A percentile compares a stretch with the other conserved stretches of the same genome.
Conservation (phyloP, 495 filamentous ascomycete species). For the Lasiosphaeriaceae sp. region DNA sequence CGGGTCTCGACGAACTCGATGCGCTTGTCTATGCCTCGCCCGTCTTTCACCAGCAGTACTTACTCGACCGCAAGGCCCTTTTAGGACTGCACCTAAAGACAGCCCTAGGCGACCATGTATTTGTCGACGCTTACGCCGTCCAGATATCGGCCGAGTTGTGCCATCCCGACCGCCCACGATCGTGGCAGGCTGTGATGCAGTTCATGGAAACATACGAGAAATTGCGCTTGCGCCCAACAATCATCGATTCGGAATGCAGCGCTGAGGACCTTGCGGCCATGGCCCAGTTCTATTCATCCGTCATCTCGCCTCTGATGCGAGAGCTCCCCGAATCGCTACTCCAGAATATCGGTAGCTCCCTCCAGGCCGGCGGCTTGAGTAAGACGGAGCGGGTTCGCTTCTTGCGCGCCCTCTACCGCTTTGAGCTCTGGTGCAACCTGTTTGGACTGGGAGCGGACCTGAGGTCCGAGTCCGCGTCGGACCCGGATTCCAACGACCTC, state of each 20-base stretch:
- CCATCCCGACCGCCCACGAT: background rate
- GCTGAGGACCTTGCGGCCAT: conserved; percentile 11
- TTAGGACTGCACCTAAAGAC: conserved; percentile 7
- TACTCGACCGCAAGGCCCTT: conserved; percentile 12
- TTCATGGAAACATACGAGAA: conserved; percentile 12
- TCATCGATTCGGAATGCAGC: conserved; percentile 1
- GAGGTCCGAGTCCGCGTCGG: too few species aligned
- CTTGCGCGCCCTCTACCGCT: conserved; percentile 28
- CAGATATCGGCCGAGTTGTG: conserved; percentile 2
- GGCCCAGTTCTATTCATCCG: conserved; percentile 18
- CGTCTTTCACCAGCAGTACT: conserved; percentile 28
- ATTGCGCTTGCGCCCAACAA: background rate
- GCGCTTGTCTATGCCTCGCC: conserved; percentile 25
- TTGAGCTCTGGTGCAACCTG: conserved; percentile 26
- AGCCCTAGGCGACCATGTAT: conserved; percentile 6
- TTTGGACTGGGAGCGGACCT: conserved; percentile 13
- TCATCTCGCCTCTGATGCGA: conserved; percentile 18
- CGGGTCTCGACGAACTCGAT: conserved; percentile 13
- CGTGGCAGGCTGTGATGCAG: background rate
- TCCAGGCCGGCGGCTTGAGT: conserved; percentile 6
- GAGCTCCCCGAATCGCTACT: conserved; percentile 13
- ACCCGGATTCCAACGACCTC: background rate
- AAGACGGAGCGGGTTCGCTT: conserved; percentile 18
- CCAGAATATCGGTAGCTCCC: background rate
- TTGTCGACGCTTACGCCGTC: conserved; percentile 19